A percentile compares a stretch with the other conserved stretches of the same genome.
phyloP scores from a whole-genome alignment of 805 yeast genomes.

The Wickerhamiella bombiphila region DNA sequence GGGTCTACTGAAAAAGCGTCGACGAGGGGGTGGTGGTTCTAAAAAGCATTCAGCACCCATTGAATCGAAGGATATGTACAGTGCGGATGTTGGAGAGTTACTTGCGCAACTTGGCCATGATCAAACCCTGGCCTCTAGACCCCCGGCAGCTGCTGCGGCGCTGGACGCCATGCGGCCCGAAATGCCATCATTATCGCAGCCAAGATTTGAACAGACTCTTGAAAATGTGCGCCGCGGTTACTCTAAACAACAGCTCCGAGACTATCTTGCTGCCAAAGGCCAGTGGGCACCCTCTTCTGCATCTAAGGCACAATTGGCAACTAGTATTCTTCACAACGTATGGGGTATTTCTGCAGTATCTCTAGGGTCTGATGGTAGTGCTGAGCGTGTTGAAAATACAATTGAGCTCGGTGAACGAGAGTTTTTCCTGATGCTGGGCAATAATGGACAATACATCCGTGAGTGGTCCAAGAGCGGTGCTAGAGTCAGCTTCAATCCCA shows the following conservation, averaged over 20 bases:
- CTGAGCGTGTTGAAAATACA: slow-evolving; percentile 24
- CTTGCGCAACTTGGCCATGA: background rate
- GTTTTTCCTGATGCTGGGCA: slow-evolving; percentile 29
- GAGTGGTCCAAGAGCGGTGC: slow-evolving; percentile 31
- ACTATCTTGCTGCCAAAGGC: slow-evolving; percentile 6
- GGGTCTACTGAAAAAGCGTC: background rate
- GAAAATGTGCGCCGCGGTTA: slow-evolving; percentile 19
- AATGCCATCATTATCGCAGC: slow-evolving; percentile 4
- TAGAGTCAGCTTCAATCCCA: slow-evolving; percentile 25
- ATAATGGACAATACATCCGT: slow-evolving; percentile 28
- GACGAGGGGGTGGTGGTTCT: background rate
- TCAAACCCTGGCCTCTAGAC: background rate
- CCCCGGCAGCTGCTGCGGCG: background rate
- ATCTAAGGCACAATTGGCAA: slow-evolving; percentile 17
- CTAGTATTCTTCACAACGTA: slow-evolving; percentile 23
- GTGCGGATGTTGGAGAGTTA: background rate
- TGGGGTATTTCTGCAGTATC: slow-evolving; percentile 25
- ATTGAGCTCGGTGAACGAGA: slow-evolving; percentile 27
- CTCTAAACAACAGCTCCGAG: slow-evolving; percentile 18
- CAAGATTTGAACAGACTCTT: slow-evolving; percentile 13
- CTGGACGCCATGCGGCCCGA: slow-evolving; percentile 10
- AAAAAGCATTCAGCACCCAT: no score
- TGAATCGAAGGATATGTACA: background rate
- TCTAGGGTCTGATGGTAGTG: slow-evolving; percentile 19
- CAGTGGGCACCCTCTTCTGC: slow-evolving; percentile 1